A percentile compares a stretch with the other conserved stretches of the same genome.
phyloP scores from a whole-genome alignment of 176 grass and related monocot species.

The Melocanna baccifera region DNA sequence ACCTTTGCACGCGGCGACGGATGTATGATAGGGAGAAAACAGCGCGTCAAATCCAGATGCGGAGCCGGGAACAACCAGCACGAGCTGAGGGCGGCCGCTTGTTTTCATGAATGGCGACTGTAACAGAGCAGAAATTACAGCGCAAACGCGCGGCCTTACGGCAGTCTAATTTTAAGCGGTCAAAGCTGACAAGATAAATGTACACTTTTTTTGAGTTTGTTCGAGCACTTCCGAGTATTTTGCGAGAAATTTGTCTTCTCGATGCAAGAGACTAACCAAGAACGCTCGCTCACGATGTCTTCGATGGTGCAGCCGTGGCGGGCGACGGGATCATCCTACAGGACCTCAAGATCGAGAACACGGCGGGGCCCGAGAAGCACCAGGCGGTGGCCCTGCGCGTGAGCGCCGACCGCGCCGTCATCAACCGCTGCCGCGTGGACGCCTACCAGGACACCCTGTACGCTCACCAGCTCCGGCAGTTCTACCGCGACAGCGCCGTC shows the following conservation, averaged over 20 bases:
- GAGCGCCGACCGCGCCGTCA: conserved; percentile 51
- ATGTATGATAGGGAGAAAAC: background rate
- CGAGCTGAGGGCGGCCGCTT: background rate
- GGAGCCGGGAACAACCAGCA: background rate
- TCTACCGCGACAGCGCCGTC: conserved; percentile 54
- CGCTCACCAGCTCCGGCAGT: conserved; percentile 46
- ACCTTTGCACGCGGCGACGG: no score
- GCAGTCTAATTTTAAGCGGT: no score
- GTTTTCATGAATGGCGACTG: no score
- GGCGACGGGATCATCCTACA: conserved; percentile 55
- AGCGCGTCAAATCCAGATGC: background rate
- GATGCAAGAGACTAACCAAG: background rate
- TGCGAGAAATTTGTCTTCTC: no score
- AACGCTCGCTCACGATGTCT: background rate
- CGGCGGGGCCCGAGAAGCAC: conserved; percentile 45
- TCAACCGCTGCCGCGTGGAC: conserved; percentile 47
- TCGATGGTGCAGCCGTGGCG: conserved; percentile 38
- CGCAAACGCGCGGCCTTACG: no score
- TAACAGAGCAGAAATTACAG: no score
- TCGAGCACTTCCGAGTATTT: no score
- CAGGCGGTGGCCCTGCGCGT: conserved; percentile 71
- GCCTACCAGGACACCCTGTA: conserved; percentile 57
- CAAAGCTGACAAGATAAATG: no score
- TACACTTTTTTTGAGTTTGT: no score
- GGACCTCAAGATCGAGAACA: conserved; percentile 55